These are phyloP conservation scores for Mucor irregularis DNA, from an alignment of 371 early-diverging fungal genomes.

Conservation along the genomic window DNA sequence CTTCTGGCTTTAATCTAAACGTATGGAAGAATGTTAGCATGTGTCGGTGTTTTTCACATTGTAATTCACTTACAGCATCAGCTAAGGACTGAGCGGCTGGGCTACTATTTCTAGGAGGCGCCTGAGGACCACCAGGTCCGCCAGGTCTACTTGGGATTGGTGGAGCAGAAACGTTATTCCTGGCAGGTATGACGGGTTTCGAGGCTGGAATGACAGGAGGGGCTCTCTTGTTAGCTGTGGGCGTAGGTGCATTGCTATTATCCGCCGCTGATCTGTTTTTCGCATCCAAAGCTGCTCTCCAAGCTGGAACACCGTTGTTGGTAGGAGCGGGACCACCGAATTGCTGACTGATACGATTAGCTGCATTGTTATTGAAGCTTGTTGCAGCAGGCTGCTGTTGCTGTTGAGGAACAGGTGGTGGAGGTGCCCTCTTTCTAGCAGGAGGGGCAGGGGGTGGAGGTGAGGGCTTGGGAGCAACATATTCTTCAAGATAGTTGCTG, in stretches of 20 bases:
- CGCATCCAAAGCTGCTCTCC: constrained; percentile 58
- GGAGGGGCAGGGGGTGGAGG: constrained; percentile 54
- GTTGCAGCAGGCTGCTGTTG: not conserved
- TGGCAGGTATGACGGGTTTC: constrained; percentile 42
- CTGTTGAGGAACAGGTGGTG: constrained; percentile 11
- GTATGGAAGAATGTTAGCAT: too few relatives aligned
- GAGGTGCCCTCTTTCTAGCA: constrained; percentile 37
- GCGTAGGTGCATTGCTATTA: constrained; percentile 17
- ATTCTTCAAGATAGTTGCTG: constrained; percentile 77
- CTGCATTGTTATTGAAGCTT: too few relatives aligned
- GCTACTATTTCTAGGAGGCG: constrained; percentile 43
- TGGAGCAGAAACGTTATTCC: constrained; percentile 50
- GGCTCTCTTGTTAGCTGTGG: constrained; percentile 48
- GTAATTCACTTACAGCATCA: constrained; percentile 42
- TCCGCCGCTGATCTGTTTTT: constrained; percentile 48
- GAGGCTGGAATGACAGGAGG: constrained; percentile 50
- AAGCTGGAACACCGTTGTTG: constrained; percentile 44
- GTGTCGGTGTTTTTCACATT: too few relatives aligned
- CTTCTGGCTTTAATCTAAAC: constrained; percentile 28
- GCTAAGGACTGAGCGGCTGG: constrained; percentile 45
- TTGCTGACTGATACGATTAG: not conserved
- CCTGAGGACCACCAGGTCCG: constrained; percentile 41
- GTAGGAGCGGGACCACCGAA: not conserved
- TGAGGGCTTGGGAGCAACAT: constrained; percentile 28
- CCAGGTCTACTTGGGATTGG: constrained; percentile 31